Evolutionary conservation across 2,329 filamentous ascomycete genomes (phyloP).

Genomic region (Simplicillium sp.): DNA sequence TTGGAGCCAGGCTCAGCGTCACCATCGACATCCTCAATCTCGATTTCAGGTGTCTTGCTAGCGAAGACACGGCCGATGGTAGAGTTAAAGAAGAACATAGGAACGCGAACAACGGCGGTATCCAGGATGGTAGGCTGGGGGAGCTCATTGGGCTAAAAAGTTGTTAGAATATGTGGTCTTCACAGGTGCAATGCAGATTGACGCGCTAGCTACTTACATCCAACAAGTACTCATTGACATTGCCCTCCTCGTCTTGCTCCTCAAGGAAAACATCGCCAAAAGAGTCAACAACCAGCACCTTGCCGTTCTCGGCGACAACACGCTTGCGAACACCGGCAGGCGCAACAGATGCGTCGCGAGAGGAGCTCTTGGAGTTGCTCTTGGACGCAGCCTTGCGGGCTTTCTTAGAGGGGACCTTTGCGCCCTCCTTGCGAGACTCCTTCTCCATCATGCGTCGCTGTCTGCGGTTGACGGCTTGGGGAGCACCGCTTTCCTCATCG

Average conservation of each 20-base stretch:
- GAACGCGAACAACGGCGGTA: constrained; percentile 73
- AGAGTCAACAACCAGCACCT: constrained; percentile 86
- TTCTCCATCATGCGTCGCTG: constrained; percentile 85
- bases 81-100: constrained; percentile 59
- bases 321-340: constrained; percentile 74
- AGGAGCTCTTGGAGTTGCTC: constrained; percentile 18
- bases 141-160: constrained; percentile 66
- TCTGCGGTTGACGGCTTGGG: constrained; percentile 62
- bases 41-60: constrained; percentile 23
- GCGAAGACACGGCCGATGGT: constrained; percentile 41
- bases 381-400: constrained; percentile 25
- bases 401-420: constrained; percentile 43
- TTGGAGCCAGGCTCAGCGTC: constrained; percentile 40
- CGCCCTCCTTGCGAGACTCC: constrained; percentile 63
- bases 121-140: constrained; percentile 66
- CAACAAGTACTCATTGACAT: constrained; percentile 72
- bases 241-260: constrained; percentile 79
- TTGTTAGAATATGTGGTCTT: constrained; percentile 11
- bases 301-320: constrained; percentile 89
- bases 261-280: constrained; percentile 92
- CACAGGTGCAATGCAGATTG: too few species aligned
- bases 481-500: constrained; percentile 38
- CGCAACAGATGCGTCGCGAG: constrained; percentile 41
- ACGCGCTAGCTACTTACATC: constrained; percentile 53
- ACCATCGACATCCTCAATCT: constrained; percentile 30